Evolutionary conservation across 768 basidiomycete species (phyloP).

Genomic region (Phaffia tasmanica): DNA sequence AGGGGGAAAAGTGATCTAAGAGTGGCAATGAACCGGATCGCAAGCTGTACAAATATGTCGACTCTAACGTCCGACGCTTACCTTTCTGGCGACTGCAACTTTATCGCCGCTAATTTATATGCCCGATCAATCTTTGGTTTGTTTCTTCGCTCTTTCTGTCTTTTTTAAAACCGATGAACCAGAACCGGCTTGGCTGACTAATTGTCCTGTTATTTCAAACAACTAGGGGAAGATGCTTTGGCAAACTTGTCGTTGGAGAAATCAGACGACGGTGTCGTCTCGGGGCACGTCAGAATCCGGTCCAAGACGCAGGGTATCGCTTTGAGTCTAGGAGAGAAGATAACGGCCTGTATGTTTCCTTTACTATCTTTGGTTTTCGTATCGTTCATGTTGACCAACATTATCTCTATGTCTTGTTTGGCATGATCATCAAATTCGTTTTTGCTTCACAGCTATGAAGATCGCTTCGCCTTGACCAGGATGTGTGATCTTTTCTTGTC

Average conservation of each 20-base stretch:
- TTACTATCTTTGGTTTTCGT: constrained; percentile 20
- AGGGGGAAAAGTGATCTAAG: constrained; percentile 55
- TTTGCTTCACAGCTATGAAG: too few relatives aligned
- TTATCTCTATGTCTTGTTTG: too few relatives aligned
- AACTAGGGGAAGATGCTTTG: constrained; percentile 79
- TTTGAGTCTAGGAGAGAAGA: constrained; percentile 70
- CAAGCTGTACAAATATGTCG: constrained; percentile 95
- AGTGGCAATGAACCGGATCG: constrained; percentile 83
- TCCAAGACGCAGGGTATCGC: constrained; percentile 98
- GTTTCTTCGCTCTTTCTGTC: constrained; percentile 32
- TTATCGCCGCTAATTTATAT: constrained; percentile 93
- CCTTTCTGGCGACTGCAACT: constrained; percentile 89
- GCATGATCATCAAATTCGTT: too few relatives aligned
- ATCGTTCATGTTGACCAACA: too few relatives aligned
- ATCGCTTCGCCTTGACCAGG: too few relatives aligned
- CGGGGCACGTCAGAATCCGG: constrained; percentile 88
- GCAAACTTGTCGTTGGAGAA: constrained; percentile 90
- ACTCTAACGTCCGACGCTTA: constrained; percentile 81
- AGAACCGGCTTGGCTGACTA: not conserved
- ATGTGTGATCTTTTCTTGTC: too few relatives aligned
- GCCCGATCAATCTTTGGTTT: constrained; percentile 83
- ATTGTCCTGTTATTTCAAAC: constrained; percentile 2
- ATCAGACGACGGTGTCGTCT: constrained; percentile 65
- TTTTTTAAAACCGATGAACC: not conserved
- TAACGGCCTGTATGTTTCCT: constrained; percentile 21